Percentiles rank a stretch among this genome's conserved stretches.
These are phyloP conservation scores for Crithidia mellificae DNA, from an alignment of 208 protist genomes.

Conservation along the genomic window DNA sequence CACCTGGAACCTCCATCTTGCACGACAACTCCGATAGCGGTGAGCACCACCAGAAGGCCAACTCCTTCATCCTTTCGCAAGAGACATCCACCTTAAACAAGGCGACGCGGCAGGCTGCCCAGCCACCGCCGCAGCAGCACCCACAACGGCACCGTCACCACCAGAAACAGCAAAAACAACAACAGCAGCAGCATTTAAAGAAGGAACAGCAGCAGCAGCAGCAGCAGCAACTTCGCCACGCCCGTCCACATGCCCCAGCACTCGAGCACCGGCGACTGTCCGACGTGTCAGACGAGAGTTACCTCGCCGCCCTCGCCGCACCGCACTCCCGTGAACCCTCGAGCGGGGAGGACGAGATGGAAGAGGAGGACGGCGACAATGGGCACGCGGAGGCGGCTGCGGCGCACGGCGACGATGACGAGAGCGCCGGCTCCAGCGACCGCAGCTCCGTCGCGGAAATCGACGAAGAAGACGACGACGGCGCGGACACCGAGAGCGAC, in stretches of 20 bases:
- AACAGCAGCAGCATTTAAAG: too few relatives aligned
- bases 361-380: not conserved
- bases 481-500: not conserved
- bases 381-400: too few relatives aligned
- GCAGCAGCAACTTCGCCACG: too few relatives aligned
- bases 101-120: not conserved
- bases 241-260: not conserved
- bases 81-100: slow-evolving; percentile 8
- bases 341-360: not conserved
- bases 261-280: not conserved
- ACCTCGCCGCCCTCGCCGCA: not conserved
- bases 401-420: not conserved
- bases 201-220: too few relatives aligned
- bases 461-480: not conserved
- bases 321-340: not conserved
- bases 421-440: not conserved
- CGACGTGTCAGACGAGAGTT: not conserved
- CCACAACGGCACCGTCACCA: too few relatives aligned
- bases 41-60: not conserved
- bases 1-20: not conserved
- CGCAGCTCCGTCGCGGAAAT: not conserved
- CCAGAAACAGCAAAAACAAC: too few relatives aligned
- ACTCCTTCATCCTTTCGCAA: not conserved
- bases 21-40: slow-evolving; percentile 5
- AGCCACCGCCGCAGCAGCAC: not conserved